These are phyloP conservation scores for Pouteria glomerata DNA, from an alignment of 148 eudicot genomes.

Conservation along the genomic window DNA sequence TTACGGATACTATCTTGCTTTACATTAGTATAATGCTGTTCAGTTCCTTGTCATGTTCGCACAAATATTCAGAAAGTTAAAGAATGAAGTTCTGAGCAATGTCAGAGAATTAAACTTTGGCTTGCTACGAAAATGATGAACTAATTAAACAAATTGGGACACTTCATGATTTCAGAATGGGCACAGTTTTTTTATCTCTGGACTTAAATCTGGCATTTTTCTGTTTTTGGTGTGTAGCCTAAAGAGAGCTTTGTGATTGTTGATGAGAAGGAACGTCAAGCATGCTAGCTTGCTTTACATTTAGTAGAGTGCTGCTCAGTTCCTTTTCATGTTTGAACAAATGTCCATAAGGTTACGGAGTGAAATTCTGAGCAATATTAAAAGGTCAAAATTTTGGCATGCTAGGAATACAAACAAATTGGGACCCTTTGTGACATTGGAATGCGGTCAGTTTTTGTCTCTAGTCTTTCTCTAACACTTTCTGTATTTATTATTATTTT, in stretches of 20 bases:
- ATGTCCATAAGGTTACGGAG: neutral
- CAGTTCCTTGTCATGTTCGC: neutral
- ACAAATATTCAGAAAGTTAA: neutral
- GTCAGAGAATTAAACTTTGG: neutral
- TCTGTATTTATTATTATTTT: no score
- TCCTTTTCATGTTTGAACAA: neutral
- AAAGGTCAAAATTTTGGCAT: neutral
- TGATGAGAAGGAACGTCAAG: constrained; percentile 16
- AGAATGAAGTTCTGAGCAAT: neutral
- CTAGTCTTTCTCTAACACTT: no score
- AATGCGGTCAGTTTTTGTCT: no score
- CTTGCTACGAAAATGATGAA: neutral
- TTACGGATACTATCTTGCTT: neutral
- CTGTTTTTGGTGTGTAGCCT: neutral
- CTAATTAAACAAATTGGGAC: neutral
- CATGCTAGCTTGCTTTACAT: neutral
- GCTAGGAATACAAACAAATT: neutral
- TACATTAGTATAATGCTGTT: neutral
- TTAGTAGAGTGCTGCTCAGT: neutral
- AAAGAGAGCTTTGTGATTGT: neutral
- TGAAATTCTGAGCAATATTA: neutral
- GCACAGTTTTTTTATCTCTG: neutral
- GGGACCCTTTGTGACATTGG: no score
- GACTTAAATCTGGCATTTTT: neutral
- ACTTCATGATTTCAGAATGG: neutral